Conservation (phyloP, 2,329 filamentous ascomycete species). For the Ustilaginoidea virens region DNA sequence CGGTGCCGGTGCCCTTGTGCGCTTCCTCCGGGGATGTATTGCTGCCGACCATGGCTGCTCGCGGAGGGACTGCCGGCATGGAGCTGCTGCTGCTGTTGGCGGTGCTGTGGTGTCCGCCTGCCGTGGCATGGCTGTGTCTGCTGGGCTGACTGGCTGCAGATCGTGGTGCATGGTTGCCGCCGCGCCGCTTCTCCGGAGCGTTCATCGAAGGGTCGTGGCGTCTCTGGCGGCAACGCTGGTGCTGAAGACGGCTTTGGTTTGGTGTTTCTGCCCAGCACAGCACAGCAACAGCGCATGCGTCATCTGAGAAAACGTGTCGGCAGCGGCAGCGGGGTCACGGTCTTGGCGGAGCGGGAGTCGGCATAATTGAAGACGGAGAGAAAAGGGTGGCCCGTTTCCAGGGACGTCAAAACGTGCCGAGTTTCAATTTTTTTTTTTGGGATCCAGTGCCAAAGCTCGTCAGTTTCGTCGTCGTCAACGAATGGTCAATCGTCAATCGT, state of each 20-base stretch:
- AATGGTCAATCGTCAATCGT: too few species aligned
- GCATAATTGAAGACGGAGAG: conserved; percentile 1
- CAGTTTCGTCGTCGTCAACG: too few species aligned
- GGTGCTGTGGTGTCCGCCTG: conserved; percentile 10
- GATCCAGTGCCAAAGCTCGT: too few species aligned
- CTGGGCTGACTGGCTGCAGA: conserved; percentile 7
- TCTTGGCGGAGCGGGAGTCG: background rate
- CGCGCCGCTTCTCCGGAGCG: conserved; percentile 29
- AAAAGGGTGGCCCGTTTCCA: too few species aligned
- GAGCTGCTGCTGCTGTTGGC: conserved; percentile 11
- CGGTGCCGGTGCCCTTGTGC: conserved; percentile 9
- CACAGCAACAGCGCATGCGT: too few species aligned
- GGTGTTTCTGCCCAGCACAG: too few species aligned
- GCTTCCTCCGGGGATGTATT: conserved; percentile 11
- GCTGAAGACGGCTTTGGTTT: background rate
- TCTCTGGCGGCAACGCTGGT: background rate
- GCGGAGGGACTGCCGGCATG: conserved; percentile 15
- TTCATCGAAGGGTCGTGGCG: conserved; percentile 6
- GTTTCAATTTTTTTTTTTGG: too few species aligned
- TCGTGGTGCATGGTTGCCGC: conserved; percentile 12
- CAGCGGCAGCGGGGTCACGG: background rate
- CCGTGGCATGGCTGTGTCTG: conserved; percentile 9
- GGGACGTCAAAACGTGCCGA: too few species aligned
- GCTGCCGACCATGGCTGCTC: conserved; percentile 13
- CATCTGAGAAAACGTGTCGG: too few species aligned